phyloP scores from a whole-genome alignment of 768 basidiomycete species.

The Xerocomus brunneocitrinus region DNA sequence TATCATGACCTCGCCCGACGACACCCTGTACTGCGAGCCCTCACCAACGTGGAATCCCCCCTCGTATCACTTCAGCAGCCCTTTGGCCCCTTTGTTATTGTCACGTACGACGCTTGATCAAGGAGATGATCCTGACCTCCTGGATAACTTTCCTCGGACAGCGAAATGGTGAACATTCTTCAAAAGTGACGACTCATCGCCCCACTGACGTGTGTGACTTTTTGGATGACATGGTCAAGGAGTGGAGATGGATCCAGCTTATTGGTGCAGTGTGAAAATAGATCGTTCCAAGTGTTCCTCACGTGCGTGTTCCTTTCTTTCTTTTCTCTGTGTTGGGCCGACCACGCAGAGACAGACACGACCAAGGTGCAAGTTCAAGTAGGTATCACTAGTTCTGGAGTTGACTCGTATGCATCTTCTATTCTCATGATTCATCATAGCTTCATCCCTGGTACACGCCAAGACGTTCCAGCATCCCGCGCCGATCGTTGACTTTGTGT shows the following conservation, averaged over 20 bases:
- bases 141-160: constrained; percentile 47
- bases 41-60: constrained; percentile 12
- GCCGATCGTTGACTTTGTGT: constrained; percentile 72
- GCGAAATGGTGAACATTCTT: constrained; percentile 48
- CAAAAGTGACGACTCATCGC: neutral
- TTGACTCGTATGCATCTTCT: no score
- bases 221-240: constrained; percentile 37
- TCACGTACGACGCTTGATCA: constrained; percentile 15
- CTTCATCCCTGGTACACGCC: constrained; percentile 10
- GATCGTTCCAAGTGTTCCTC: constrained; percentile 52
- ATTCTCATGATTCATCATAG: neutral
- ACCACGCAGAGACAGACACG: neutral
- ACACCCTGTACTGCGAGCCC: no score
- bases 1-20: neutral
- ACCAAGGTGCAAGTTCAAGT: neutral
- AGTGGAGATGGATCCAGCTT: constrained; percentile 68
- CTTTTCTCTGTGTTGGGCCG: neutral
- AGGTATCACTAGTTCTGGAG: neutral
- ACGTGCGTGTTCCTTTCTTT: constrained; percentile 31
- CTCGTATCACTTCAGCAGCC: constrained; percentile 23
- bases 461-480: constrained; percentile 50
- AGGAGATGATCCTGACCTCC: constrained; percentile 21
- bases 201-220: neutral
- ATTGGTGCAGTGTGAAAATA: constrained; percentile 68
- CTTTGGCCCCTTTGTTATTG: constrained; percentile 9